Conservation (phyloP, 306 rosid genomes). For the Trifolium dubium region DNA sequence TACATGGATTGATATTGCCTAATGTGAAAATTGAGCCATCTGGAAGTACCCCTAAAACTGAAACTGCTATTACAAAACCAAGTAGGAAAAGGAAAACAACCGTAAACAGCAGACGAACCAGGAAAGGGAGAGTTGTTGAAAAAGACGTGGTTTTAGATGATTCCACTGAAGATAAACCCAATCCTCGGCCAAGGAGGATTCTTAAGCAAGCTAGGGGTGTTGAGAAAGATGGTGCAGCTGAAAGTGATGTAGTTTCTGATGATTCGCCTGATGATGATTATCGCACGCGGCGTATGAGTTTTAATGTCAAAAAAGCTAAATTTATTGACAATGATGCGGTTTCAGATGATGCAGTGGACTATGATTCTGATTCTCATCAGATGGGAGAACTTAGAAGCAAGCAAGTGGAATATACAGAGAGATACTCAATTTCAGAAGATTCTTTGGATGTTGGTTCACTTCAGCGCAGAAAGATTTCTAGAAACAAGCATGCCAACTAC, state of each 20-base stretch:
- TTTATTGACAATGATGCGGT: constrained; percentile 42
- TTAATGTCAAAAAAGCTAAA: constrained; percentile 30
- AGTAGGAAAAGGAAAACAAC: constrained; percentile 78
- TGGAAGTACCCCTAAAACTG: constrained; percentile 49
- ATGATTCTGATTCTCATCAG: constrained; percentile 53
- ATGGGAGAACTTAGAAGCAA: constrained; percentile 59
- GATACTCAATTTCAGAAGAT: constrained; percentile 48
- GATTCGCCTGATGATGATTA: constrained; percentile 42
- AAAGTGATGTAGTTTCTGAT: constrained; percentile 51
- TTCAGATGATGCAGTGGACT: constrained; percentile 54
- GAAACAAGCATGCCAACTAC: constrained; percentile 35
- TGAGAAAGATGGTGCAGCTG: constrained; percentile 52
- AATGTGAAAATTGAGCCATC: constrained; percentile 64
- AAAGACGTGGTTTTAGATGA: constrained; percentile 47
- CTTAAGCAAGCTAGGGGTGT: constrained; percentile 52
- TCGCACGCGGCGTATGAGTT: constrained; percentile 33
- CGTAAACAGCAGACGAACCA: constrained; percentile 44
- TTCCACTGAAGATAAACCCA: constrained; percentile 48
- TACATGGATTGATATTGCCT: constrained; percentile 53
- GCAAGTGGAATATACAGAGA: constrained; percentile 48
- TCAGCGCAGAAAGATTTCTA: constrained; percentile 34
- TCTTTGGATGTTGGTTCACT: constrained; percentile 42
- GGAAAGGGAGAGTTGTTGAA: constrained; percentile 59
- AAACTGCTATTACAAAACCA: constrained; percentile 53
- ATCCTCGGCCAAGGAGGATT: constrained; percentile 41